These are phyloP conservation scores for Drechslera avenae DNA, from an alignment of 2,329 filamentous ascomycete genomes.

Conservation along the genomic window DNA sequence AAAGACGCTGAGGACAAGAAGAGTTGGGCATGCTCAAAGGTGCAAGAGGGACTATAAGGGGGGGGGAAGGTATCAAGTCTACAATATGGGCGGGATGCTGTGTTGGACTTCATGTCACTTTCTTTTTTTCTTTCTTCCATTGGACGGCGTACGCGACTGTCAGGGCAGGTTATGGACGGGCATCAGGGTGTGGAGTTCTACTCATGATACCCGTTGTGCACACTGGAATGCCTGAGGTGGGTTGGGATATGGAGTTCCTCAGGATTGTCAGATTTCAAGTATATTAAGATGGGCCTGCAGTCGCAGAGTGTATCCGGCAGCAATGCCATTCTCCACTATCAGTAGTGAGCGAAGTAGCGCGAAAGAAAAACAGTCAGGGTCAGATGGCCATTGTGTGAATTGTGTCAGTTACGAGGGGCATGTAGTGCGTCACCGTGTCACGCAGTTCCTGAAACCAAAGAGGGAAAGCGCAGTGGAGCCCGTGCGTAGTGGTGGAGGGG, in stretches of 20 bases:
- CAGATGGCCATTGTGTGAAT: not conserved
- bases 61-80: not conserved
- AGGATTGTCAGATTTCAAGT: constrained; percentile 3
- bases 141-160: constrained; percentile 23
- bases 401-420: not conserved
- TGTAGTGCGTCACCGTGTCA: constrained; percentile 8
- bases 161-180: constrained; percentile 6
- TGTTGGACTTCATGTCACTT: constrained; percentile 1
- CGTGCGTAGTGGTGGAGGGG: constrained; percentile 6
- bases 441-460: constrained; percentile 18
- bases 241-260: constrained; percentile 10
- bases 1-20: constrained; percentile 15
- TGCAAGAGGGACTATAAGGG: constrained; percentile 6
- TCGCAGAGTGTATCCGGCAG: not conserved
- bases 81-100: not conserved
- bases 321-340: not conserved
- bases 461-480: constrained; percentile 5
- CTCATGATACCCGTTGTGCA: constrained; percentile 15
- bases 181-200: constrained; percentile 14
- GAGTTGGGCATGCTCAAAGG: constrained; percentile 32
- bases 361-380: not conserved
- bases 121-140: constrained; percentile 12
- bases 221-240: constrained; percentile 5
- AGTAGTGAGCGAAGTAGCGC: too few relatives aligned
- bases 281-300: not conserved